Evolutionary conservation across 352 stramenopile genomes (phyloP).

Genomic region (Phytophthora kernoviae): DNA sequence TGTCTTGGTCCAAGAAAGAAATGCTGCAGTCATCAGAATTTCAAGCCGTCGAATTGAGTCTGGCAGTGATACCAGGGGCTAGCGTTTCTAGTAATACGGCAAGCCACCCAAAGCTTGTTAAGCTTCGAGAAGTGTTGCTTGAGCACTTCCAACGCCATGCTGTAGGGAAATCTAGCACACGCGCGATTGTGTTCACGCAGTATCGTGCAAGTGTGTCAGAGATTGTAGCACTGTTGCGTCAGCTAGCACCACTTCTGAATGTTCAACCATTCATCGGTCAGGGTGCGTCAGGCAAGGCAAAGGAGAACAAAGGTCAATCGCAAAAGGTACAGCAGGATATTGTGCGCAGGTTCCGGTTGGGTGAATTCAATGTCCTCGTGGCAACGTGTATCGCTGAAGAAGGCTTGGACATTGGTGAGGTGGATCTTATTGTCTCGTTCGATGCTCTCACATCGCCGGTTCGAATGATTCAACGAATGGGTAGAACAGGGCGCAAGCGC

Average conservation of each 20-base stretch:
- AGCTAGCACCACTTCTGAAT: constrained; percentile 81
- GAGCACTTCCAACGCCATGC: constrained; percentile 86
- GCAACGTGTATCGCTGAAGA: constrained; percentile 97
- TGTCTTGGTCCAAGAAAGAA: constrained; percentile 85
- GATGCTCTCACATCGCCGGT: constrained; percentile 95
- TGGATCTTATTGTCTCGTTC: constrained; percentile 95
- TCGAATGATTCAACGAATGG: constrained; percentile 95
- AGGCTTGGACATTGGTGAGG: constrained; percentile 95
- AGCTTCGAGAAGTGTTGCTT: constrained; percentile 91
- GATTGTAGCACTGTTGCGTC: constrained; percentile 87
- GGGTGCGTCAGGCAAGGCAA: constrained; percentile 78
- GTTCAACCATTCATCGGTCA: constrained; percentile 95
- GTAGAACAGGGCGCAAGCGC: constrained; percentile 95
- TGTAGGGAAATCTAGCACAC: constrained; percentile 76
- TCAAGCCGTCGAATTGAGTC: constrained; percentile 53
- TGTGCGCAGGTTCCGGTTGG: constrained; percentile 87
- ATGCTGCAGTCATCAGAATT: constrained; percentile 79
- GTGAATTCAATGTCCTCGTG: constrained; percentile 93
- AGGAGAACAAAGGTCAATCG: constrained; percentile 90
- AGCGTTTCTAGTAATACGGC: constrained; percentile 20
- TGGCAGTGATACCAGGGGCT: constrained; percentile 27
- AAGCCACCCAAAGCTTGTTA: constrained; percentile 86
- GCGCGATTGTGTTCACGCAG: constrained; percentile 98
- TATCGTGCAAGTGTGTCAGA: constrained; percentile 95
- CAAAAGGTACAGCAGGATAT: constrained; percentile 97